phyloP scores from a whole-genome alignment of 805 yeast genomes.

The Wickerhamiella slavikovae region DNA sequence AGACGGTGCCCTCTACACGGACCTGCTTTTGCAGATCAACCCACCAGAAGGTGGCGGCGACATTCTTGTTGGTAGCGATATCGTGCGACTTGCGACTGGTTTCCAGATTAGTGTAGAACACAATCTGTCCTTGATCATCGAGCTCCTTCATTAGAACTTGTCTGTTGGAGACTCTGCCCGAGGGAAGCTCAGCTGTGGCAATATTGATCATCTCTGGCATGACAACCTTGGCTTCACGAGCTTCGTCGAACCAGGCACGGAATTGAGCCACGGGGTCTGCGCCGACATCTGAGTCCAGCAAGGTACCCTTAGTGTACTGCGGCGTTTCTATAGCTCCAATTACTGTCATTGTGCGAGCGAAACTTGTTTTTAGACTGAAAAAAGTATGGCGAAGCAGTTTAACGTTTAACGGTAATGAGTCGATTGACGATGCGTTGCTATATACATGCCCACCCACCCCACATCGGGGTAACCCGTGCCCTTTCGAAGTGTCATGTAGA shows the following conservation, averaged over 20 bases:
- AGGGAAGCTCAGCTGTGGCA: slow-evolving; percentile 75
- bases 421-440: too few relatives aligned
- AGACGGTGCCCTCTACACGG: slow-evolving; percentile 73
- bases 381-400: not conserved
- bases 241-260: slow-evolving; percentile 68
- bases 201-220: slow-evolving; percentile 72
- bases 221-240: slow-evolving; percentile 31
- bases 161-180: slow-evolving; percentile 77
- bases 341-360: slow-evolving; percentile 6
- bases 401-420: too few relatives aligned
- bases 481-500: too few relatives aligned
- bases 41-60: slow-evolving; percentile 84
- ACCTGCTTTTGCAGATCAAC: slow-evolving; percentile 78
- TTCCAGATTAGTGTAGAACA: slow-evolving; percentile 82
- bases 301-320: slow-evolving; percentile 12
- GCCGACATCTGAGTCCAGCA: slow-evolving; percentile 59
- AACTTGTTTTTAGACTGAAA: too few relatives aligned
- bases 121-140: slow-evolving; percentile 55
- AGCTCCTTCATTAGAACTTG: slow-evolving; percentile 76
- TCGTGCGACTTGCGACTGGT: slow-evolving; percentile 66
- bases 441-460: too few relatives aligned
- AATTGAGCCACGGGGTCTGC: slow-evolving; percentile 37
- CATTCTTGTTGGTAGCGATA: slow-evolving; percentile 49
- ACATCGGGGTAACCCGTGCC: too few relatives aligned
- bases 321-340: slow-evolving; percentile 8